Evolutionary conservation across 345 rosid species (phyloP), one percentile per base, ranked within the genome.

Genomic region (Fremontodendron californicum): DNA sequence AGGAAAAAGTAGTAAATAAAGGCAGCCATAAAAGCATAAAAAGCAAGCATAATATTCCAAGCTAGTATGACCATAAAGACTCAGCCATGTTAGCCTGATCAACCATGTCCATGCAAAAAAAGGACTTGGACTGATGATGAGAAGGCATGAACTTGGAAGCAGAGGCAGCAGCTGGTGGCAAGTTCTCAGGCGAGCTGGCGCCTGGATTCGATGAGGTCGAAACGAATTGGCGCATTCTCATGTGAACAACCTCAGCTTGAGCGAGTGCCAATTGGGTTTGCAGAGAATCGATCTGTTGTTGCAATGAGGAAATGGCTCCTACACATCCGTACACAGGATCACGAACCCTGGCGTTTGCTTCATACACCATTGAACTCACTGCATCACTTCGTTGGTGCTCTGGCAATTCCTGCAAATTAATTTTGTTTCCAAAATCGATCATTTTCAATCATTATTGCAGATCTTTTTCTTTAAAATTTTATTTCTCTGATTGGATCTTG

Each of bases 321-420:
- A 92, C 97, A 19, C 98, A 91, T 8, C 98, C 98, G 31, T 94
- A 94, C 6, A 94, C 96, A 0, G 98, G 98, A 69, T 94, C 94
- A 0, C 97, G 90, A 21, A 92, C 82, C 82, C 98, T 88, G 2
- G 98, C 98, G 54, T 85, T 91, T 4, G 98, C 98, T 75, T 94
- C 98, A 48, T 94, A 94, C 78, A 92, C 97, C 90, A 94, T 90
- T 42, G 96, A 88, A 58, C 93, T 91, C 84, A 94, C 98, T n/a
- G 98, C 98, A 73, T 94, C 98, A 33, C 91, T 84, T 13, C 97
- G 80, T 40, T 87, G 92, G 60, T 86, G 87, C 77, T 84, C 92
- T 19, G 93, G 87, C 6, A 90, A 76, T 71, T 87, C 90, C 97
- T 92, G 87, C 80, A 39, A 35, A 39, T 39, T 12, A 40, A 66